A percentile compares a stretch with the other conserved stretches of the same genome.
phyloP scores from a whole-genome alignment of 1,139 yeast species.

The Taphrina wiesneri region DNA sequence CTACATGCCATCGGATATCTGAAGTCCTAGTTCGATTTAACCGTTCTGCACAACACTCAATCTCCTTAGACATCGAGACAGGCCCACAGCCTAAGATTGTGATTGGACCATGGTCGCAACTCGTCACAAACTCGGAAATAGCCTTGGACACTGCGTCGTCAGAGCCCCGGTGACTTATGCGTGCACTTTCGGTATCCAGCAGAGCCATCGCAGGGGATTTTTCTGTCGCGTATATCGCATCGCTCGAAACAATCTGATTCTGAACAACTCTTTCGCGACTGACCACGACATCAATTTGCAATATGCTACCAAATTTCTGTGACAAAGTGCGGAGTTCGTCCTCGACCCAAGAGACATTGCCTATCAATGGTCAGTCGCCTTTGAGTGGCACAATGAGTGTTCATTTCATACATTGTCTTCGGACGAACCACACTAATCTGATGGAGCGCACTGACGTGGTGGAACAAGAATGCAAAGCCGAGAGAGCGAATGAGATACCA shows the following conservation, averaged over 20 bases:
- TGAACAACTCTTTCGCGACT: neutral
- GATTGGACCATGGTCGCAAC: neutral
- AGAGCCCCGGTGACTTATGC: neutral
- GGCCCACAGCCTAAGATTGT: constrained; percentile 4
- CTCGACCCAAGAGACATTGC: constrained; percentile 5
- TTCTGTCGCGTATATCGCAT: neutral
- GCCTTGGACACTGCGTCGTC: neutral
- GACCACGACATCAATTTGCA: neutral
- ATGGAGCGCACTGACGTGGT: neutral
- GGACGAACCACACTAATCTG: constrained; percentile 9
- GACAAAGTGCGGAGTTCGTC: neutral
- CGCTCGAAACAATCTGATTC: neutral
- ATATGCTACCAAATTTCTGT: neutral
- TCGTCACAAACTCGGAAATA: neutral
- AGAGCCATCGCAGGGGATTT: neutral
- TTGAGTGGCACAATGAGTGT: neutral
- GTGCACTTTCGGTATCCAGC: neutral
- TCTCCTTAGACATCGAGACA: neutral
- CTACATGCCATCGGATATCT: constrained; percentile 1
- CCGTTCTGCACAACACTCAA: neutral
- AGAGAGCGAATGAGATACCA: constrained; percentile 13
- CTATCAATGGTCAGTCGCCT: neutral
- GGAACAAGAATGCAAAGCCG: neutral
- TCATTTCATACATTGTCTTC: constrained; percentile 2
- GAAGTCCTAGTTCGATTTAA: neutral